Percentiles rank a stretch among this genome's conserved stretches.
phyloP scores from a whole-genome alignment of 1,284 basidiomycete species.

The Malassezia slooffiae region DNA sequence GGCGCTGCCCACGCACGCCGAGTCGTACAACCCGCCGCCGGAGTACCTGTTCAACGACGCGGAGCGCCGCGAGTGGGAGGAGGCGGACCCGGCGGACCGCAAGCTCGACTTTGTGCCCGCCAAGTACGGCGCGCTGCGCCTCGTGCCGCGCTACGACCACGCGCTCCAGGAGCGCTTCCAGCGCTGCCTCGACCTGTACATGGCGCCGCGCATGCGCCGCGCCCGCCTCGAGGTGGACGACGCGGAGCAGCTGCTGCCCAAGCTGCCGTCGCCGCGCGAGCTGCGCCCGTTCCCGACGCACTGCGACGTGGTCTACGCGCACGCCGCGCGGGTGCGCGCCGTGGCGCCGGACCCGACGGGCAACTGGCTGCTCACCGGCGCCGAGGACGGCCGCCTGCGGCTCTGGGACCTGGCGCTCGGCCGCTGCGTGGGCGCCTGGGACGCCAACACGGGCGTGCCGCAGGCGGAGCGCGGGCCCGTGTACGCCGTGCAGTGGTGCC shows the following conservation, averaged over 20 bases:
- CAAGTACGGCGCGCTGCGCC: conserved; percentile 72
- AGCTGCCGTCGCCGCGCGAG: conserved; percentile 85
- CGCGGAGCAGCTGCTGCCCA: conserved; percentile 79
- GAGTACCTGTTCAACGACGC: conserved; percentile 88
- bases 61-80: conserved; percentile 75
- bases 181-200: conserved; percentile 88
- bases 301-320: conserved; percentile 62
- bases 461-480: conserved; percentile 50
- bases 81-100: conserved; percentile 75
- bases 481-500: conserved; percentile 84
- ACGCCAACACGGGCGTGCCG: conserved; percentile 50
- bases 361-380: conserved; percentile 80
- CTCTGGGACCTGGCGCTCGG: conserved; percentile 93
- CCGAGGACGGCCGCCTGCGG: conserved; percentile 74
- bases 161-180: conserved; percentile 91
- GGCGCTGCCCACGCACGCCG: conserved; percentile 74
- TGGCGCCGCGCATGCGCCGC: conserved; percentile 70
- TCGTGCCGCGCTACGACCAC: conserved; percentile 79
- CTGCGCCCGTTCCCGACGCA: conserved; percentile 89
- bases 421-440: conserved; percentile 78
- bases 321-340: conserved; percentile 61
- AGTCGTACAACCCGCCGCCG: conserved; percentile 96
- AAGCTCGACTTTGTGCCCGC: conserved; percentile 79
- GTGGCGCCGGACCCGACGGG: conserved; percentile 76
- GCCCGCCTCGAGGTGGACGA: conserved; percentile 45